Evolutionary conservation across 208 protist species (phyloP), one percentile per base, ranked within the genome.

Genomic region (Acanthamoeba culbertsoni): DNA sequence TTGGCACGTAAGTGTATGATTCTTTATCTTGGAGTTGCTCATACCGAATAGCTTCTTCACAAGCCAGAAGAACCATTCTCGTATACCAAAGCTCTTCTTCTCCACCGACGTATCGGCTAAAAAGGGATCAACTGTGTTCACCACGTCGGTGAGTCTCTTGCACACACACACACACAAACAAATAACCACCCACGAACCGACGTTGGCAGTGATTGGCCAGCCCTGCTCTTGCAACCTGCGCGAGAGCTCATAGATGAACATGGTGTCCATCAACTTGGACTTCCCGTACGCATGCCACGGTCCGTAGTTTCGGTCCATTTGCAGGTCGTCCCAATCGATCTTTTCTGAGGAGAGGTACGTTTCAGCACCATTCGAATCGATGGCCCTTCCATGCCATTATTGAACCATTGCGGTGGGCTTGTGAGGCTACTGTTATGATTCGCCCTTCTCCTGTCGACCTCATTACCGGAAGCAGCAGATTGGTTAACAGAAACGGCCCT

Each of bases 401-500:
- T n/a, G 16, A 8, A 79, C 68, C 68, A 26, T 3, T 79, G 33
- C 68, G 68, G 37, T 88, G 77, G 12, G 77, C 77, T 33, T 55
- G 48, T 18, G 77, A 88, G 26, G 48, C 40, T 3, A 88, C 77
- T 16, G 40, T 88, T n/a, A 88, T 48, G 42, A 88, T 88, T 10
- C 77, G 43, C 18, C 23, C 77, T 18, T 43, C 14, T 18, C 48
- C 43, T n/a, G n/a, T 62, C 7, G 31, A 42, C 8, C 40, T 55
- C 48, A 88, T 20, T 10, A 42, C 12, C 10, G 77, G 77, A 8
- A 88, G 77, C 10, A 88, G 48, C 12, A 88, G 43, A 33, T 88
- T 88, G 46, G 77, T 88, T 0, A 88, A 28, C 20, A 88, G 77
- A 28, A 63, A 88, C n/a, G 77, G 77, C 0, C 77, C 77, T 75